Percentiles rank a stretch among this genome's conserved stretches.
Evolutionary conservation across 306 rosid species (phyloP).

Genomic region (Delonix regia): DNA sequence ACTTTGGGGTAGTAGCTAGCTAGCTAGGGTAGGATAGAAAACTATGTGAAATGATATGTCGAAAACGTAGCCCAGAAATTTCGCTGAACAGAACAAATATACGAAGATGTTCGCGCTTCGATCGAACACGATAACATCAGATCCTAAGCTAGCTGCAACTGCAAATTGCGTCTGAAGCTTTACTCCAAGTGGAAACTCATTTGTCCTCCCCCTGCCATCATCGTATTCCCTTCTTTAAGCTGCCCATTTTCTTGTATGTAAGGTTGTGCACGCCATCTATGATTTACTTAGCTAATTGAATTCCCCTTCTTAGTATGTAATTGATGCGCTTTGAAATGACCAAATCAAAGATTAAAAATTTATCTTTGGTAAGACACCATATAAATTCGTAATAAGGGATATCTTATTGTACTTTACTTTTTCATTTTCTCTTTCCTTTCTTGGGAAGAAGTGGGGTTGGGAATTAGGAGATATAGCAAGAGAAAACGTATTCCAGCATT

Average conservation of each 20-base stretch:
- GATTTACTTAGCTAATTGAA: not conserved
- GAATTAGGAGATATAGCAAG: not conserved
- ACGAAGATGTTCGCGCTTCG: constrained; percentile 30
- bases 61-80: constrained; percentile 47
- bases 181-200: constrained; percentile 45
- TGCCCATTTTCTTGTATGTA: constrained; percentile 12
- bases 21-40: constrained; percentile 10
- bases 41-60: constrained; percentile 33
- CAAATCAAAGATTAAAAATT: not conserved
- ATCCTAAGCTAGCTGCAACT: constrained; percentile 18
- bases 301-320: too few relatives aligned
- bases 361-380: not conserved
- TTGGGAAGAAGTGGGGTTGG: not conserved
- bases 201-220: constrained; percentile 28
- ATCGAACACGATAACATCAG: constrained; percentile 1
- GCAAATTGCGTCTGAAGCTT: constrained; percentile 37
- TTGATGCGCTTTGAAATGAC: not conserved
- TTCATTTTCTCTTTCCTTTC: not conserved
- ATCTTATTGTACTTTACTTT: not conserved
- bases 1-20: not conserved
- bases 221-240: constrained; percentile 40
- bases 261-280: constrained; percentile 39
- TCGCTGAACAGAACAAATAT: constrained; percentile 40
- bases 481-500: not conserved
- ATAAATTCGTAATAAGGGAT: not conserved